These are phyloP conservation scores for Lactarius hatsudake DNA, from an alignment of 768 basidiomycete genomes.

Conservation along the genomic window DNA sequence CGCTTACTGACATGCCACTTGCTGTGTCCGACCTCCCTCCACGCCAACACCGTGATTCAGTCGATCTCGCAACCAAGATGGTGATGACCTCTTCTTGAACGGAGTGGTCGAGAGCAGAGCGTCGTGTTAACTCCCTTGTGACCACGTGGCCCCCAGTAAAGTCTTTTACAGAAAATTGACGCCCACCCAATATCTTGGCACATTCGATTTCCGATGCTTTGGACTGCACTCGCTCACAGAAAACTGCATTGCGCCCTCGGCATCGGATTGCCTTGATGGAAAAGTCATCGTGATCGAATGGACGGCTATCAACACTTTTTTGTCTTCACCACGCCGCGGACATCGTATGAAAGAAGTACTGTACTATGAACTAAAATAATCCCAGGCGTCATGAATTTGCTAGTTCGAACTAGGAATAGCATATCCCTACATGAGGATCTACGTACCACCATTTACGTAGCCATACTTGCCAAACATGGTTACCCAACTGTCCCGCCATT, in stretches of 20 bases:
- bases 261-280: neutral
- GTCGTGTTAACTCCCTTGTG: neutral
- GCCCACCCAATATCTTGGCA: neutral
- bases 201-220: neutral
- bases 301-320: neutral
- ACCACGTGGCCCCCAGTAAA: too few species aligned
- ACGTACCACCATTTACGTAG: neutral
- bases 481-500: neutral
- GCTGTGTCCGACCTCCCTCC: too few species aligned
- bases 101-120: neutral
- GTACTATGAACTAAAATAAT: too few species aligned
- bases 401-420: neutral
- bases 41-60: neutral
- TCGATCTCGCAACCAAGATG: neutral
- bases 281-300: too few species aligned
- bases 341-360: too few species aligned
- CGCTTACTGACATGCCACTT: neutral
- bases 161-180: neutral
- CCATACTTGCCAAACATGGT: neutral
- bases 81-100: too few species aligned
- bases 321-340: neutral
- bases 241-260: neutral
- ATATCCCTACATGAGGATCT: neutral
- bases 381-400: neutral
- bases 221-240: neutral